Evolutionary conservation across 1,284 basidiomycete species (phyloP).

Genomic region (Stygiomarasmius scandens): DNA sequence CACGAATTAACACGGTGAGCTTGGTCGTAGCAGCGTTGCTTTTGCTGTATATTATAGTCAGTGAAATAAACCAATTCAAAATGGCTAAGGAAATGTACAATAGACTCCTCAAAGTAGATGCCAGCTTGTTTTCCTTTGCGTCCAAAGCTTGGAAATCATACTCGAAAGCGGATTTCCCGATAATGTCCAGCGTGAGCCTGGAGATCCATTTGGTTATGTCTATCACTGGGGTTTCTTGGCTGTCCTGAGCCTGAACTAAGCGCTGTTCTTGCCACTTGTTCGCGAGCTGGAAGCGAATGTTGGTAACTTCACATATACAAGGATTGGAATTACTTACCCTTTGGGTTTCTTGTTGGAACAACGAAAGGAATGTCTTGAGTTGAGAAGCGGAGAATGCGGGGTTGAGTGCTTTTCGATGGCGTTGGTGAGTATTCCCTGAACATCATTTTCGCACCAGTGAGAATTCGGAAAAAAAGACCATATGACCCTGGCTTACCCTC

Average conservation of each 20-base stretch:
- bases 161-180: constrained; percentile 12
- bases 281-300: constrained; percentile 1
- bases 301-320: background rate
- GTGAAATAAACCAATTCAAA: background rate
- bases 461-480: background rate
- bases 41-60: background rate
- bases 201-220: constrained; percentile 9
- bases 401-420: constrained; percentile 11
- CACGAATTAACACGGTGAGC: background rate
- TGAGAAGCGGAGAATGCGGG: constrained; percentile 10
- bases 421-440: constrained; percentile 7
- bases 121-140: constrained; percentile 3
- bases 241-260: background rate
- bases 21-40: background rate
- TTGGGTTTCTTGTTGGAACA: constrained; percentile 8
- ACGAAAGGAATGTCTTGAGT: constrained; percentile 3
- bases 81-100: constrained; percentile 4
- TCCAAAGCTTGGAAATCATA: constrained; percentile 11
- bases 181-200: constrained; percentile 10
- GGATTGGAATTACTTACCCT: background rate
- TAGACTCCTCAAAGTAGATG: constrained; percentile 1
- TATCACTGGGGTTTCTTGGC: constrained; percentile 1
- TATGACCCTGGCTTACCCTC: background rate
- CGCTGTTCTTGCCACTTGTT: constrained; percentile 6
- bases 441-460: background rate